Evolutionary conservation across 164 flowering plant genomes (phyloP).

Genomic region (Echeveria elegans): DNA sequence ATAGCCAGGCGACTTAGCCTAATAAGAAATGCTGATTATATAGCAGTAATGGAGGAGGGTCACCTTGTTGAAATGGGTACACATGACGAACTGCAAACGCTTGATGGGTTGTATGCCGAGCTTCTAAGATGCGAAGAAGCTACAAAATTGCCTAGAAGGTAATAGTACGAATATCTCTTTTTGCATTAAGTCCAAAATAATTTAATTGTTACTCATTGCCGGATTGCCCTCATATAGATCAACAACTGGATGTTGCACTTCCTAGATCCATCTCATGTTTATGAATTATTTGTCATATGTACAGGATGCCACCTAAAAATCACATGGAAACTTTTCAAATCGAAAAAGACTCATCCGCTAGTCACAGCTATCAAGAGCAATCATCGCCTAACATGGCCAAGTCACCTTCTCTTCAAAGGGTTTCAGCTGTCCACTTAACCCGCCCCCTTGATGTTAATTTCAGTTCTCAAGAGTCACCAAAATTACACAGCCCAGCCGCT

Average conservation of each 20-base stretch:
- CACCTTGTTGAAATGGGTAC: slow-evolving; percentile 99
- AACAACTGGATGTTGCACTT: not conserved
- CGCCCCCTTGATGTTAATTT: slow-evolving; percentile 38
- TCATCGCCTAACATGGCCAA: slow-evolving; percentile 79
- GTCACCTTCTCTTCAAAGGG: slow-evolving; percentile 90
- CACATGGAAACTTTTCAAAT: slow-evolving; percentile 74
- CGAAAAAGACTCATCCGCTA: slow-evolving; percentile 77
- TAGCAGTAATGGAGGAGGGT: slow-evolving; percentile 99
- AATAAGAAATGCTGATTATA: slow-evolving; percentile 91
- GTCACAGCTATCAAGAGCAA: slow-evolving; percentile 67
- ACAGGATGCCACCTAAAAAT: slow-evolving; percentile 69
- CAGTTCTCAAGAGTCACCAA: slow-evolving; percentile 69
- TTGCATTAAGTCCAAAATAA: too few species aligned
- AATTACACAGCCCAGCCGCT: slow-evolving; percentile 59
- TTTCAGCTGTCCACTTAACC: slow-evolving; percentile 35
- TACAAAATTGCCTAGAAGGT: slow-evolving; percentile 66
- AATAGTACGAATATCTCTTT: not conserved
- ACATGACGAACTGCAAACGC: slow-evolving; percentile 72
- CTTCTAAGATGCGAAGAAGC: slow-evolving; percentile 82
- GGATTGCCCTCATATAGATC: too few species aligned
- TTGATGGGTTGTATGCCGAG: slow-evolving; percentile 86
- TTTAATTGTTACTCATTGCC: too few species aligned
- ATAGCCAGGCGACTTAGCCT: slow-evolving; percentile 88
- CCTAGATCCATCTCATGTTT: not conserved
- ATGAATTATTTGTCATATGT: slow-evolving; percentile 9